Percentiles rank a stretch among this genome's conserved stretches.
These are phyloP conservation scores for Vachellia pachyceras DNA, from an alignment of 306 rosid genomes.

Conservation along the genomic window DNA sequence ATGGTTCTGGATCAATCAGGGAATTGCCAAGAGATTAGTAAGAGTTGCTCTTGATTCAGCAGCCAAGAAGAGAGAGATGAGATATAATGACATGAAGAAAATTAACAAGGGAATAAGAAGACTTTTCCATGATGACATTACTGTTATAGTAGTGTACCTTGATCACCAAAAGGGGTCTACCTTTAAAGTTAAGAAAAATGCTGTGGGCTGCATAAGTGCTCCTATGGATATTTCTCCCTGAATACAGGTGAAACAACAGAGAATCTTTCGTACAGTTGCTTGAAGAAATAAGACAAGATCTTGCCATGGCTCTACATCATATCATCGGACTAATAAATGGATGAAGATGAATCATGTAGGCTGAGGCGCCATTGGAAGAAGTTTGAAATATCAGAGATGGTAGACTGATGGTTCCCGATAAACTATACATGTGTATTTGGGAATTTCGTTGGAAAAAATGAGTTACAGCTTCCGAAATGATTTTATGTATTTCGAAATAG, in stretches of 20 bases:
- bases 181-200: conserved; percentile 48
- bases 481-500: too few species aligned
- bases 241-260: conserved; percentile 54
- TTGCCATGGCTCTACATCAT: neutral
- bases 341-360: neutral
- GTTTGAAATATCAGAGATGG: neutral
- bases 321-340: neutral
- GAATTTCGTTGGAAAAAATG: too few species aligned
- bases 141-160: conserved; percentile 84
- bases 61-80: conserved; percentile 92
- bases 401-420: neutral
- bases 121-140: conserved; percentile 90
- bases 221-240: conserved; percentile 84
- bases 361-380: neutral
- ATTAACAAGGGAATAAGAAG: conserved; percentile 84
- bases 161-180: conserved; percentile 62
- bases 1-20: conserved; percentile 55
- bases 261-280: conserved; percentile 40
- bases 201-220: conserved; percentile 62
- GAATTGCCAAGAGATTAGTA: conserved; percentile 91
- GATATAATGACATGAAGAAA: conserved; percentile 84
- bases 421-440: too few species aligned
- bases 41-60: conserved; percentile 86
- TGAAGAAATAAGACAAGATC: conserved; percentile 38
- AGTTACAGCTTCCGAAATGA: too few species aligned